Conservation (phyloP, 2,329 filamentous ascomycete species). For the Neofusicoccum parvum region DNA sequence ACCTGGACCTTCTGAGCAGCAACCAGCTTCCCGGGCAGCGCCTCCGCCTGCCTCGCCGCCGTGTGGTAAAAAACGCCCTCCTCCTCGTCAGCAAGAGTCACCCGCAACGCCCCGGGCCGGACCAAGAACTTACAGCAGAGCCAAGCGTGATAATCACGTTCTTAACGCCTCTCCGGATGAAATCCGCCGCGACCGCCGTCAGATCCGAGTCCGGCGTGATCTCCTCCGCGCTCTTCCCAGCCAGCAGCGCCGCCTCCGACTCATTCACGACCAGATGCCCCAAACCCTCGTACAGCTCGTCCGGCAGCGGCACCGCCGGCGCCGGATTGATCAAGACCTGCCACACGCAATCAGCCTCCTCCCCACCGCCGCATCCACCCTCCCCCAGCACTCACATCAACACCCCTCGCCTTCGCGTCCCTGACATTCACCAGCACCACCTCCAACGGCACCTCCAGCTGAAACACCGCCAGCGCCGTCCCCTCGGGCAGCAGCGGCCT, state of each 20-base stretch:
- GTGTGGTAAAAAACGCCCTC: slow-evolving; percentile 48
- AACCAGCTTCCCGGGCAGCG: slow-evolving; percentile 50
- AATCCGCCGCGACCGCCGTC: slow-evolving; percentile 55
- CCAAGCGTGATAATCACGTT: slow-evolving; percentile 86
- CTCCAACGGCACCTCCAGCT: slow-evolving; percentile 50
- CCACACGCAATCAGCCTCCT: neutral
- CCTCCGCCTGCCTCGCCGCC: slow-evolving; percentile 46
- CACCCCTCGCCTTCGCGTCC: slow-evolving; percentile 10
- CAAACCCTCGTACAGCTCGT: slow-evolving; percentile 65
- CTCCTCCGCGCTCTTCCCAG: slow-evolving; percentile 46
- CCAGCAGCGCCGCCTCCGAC: slow-evolving; percentile 78
- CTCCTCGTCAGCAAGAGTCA: slow-evolving; percentile 25
- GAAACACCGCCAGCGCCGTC: slow-evolving; percentile 47
- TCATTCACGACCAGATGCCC: slow-evolving; percentile 88
- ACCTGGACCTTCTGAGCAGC: slow-evolving; percentile 72
- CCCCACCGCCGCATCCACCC: neutral
- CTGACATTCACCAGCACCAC: slow-evolving; percentile 31
- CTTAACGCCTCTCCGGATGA: slow-evolving; percentile 69
- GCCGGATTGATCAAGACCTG: slow-evolving; percentile 82
- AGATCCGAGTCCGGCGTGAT: slow-evolving; percentile 38
- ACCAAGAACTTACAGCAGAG: slow-evolving; percentile 58
- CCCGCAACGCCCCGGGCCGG: neutral
- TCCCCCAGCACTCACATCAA: slow-evolving; percentile 25
- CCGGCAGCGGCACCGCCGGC: slow-evolving; percentile 67
- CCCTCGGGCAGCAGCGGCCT: slow-evolving; percentile 43